Evolutionary conservation across 148 eudicot genomes (phyloP).

Genomic region (Arbutus unedo): DNA sequence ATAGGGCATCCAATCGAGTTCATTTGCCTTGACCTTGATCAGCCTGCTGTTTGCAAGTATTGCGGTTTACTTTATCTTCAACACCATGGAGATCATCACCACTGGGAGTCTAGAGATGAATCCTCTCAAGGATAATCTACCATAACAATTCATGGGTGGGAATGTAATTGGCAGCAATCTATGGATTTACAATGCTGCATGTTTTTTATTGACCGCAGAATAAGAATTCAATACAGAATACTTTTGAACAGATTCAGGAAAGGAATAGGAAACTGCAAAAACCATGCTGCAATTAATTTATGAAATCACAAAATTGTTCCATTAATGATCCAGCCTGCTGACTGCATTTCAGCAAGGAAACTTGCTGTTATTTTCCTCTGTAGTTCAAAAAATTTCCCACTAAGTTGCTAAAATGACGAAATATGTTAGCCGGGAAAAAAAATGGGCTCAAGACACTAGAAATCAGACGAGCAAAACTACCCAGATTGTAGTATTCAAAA

Average conservation of each 20-base stretch:
- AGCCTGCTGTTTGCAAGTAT: conserved; percentile 89
- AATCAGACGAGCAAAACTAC: too few species aligned
- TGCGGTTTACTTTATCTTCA: conserved; percentile 85
- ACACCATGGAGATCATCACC: conserved; percentile 66
- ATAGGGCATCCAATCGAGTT: conserved; percentile 91
- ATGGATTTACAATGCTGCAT: not conserved
- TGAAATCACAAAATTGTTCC: not conserved
- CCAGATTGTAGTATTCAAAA: not conserved
- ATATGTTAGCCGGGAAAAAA: conserved; percentile 7
- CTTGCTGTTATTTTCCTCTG: not conserved
- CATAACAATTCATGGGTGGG: not conserved
- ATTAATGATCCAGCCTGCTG: not conserved
- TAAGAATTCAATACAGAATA: not conserved
- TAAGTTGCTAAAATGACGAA: not conserved
- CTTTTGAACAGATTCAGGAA: not conserved
- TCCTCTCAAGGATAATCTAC: not conserved
- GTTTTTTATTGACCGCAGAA: conserved; percentile 6
- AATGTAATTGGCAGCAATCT: not conserved
- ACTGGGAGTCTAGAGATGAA: not conserved
- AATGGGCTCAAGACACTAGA: conserved; percentile 30
- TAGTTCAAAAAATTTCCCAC: too few species aligned
- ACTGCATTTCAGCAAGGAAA: not conserved
- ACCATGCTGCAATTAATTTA: not conserved
- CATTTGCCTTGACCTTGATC: conserved; percentile 80
- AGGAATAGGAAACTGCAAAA: not conserved